phyloP scores from a whole-genome alignment of 2,329 filamentous ascomycete species.

The Aspergillus bombycis region DNA sequence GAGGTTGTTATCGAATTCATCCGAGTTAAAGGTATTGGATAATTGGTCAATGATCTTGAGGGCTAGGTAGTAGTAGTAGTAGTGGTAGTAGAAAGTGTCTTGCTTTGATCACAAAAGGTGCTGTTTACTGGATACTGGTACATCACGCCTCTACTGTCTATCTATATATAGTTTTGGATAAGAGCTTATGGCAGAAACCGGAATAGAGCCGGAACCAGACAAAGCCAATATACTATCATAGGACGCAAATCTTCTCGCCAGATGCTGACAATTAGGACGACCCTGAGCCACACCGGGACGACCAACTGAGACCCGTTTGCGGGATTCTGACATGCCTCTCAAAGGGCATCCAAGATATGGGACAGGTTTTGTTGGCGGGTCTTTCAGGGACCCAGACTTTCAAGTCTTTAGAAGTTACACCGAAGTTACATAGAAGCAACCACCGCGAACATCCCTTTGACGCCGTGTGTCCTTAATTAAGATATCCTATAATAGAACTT shows the following conservation, averaged over 20 bases:
- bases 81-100: background rate
- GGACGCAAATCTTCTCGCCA: background rate
- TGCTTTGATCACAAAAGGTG: background rate
- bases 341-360: background rate
- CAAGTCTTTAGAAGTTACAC: slow-evolving; percentile 8
- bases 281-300: background rate
- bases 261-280: background rate
- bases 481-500: no score
- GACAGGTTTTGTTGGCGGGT: background rate
- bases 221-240: background rate
- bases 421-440: slow-evolving; percentile 8
- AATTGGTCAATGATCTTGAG: background rate
- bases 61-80: background rate
- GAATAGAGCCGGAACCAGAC: slow-evolving; percentile 14
- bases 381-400: background rate
- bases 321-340: background rate
- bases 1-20: slow-evolving; percentile 36
- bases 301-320: background rate
- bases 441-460: background rate
- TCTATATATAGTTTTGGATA: background rate
- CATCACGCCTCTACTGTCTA: background rate
- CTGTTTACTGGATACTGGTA: background rate
- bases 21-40: slow-evolving; percentile 6
- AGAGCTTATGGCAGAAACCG: slow-evolving; percentile 23
- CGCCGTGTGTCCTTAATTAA: background rate